phyloP scores from a whole-genome alignment of 1,284 basidiomycete species.

The Ceratobasidium sp. region DNA sequence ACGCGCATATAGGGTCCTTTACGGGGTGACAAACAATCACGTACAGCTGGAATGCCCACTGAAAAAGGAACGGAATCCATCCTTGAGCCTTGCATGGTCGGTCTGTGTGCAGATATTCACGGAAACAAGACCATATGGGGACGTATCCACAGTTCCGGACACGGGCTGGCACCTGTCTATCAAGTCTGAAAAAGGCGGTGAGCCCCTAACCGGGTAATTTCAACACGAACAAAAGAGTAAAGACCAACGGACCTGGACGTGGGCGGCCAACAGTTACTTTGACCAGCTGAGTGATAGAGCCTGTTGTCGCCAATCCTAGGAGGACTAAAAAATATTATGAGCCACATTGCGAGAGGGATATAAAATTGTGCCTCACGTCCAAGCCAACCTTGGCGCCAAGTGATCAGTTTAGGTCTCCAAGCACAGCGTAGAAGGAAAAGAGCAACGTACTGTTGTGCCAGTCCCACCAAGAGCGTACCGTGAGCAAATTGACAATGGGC shows the following conservation, averaged over 20 bases:
- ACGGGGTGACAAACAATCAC: conserved; percentile 48
- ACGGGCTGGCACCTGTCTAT: conserved; percentile 83
- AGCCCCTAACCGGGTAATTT: not conserved
- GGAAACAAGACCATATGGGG: conserved; percentile 74
- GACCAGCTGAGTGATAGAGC: conserved; percentile 80
- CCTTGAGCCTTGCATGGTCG: conserved; percentile 64
- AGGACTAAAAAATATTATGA: conserved; percentile 60
- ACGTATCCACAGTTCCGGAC: conserved; percentile 65
- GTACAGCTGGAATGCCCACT: conserved; percentile 87
- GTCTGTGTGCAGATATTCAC: conserved; percentile 81
- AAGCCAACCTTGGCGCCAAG: conserved; percentile 58
- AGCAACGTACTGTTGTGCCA: conserved; percentile 65
- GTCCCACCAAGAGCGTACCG: conserved; percentile 86
- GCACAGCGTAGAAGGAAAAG: not conserved
- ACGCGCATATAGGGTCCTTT: conserved; percentile 21
- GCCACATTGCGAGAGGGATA: conserved; percentile 43
- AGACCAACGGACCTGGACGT: conserved; percentile 65
- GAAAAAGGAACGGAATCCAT: conserved; percentile 94
- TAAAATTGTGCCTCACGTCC: conserved; percentile 63
- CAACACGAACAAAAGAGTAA: not conserved
- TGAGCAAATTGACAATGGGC: conserved; percentile 70
- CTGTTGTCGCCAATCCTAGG: conserved; percentile 75
- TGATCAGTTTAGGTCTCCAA: not conserved
- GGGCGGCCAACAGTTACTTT: conserved; percentile 87
- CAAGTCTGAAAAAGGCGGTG: conserved; percentile 19